Evolutionary conservation across 139 green algal genomes (phyloP).

Genomic region (Coccomyxa sp.): DNA sequence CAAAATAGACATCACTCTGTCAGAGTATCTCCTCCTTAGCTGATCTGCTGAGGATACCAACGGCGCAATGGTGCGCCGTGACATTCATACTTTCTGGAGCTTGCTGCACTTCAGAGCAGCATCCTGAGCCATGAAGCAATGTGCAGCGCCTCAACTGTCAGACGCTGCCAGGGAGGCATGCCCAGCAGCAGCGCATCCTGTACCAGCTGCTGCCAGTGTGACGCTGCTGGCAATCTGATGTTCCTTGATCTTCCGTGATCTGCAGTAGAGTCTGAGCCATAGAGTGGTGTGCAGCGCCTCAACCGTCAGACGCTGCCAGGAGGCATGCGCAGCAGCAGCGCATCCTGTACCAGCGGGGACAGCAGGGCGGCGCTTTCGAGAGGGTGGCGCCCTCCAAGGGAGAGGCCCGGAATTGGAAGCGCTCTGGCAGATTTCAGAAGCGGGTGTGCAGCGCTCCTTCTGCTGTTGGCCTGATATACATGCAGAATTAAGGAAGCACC

Average conservation of each 20-base stretch:
- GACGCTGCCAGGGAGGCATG: background rate
- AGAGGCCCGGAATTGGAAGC: constrained; percentile 36
- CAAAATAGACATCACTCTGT: no score
- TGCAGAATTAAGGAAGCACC: no score
- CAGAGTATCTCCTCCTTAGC: no score
- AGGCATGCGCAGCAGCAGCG: background rate
- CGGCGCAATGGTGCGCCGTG: no score
- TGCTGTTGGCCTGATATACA: no score
- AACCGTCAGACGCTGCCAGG: no score
- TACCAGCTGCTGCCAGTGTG: background rate
- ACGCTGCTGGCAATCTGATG: no score
- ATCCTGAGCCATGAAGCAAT: background rate
- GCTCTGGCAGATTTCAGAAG: constrained; percentile 22
- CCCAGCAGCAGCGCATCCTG: constrained; percentile 1
- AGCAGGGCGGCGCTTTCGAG: background rate
- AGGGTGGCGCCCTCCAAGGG: constrained; percentile 18
- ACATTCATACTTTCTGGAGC: no score
- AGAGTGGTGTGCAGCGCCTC: background rate
- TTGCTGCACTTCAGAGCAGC: background rate
- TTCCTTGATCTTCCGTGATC: no score
- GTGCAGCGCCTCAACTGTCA: no score
- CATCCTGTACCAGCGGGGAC: constrained; percentile 1
- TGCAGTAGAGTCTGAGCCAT: background rate
- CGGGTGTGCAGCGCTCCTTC: no score
- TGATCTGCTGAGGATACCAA: no score